Conservation (phyloP, 176 grass and related monocot genomes). For the Microstegium vimineum region DNA sequence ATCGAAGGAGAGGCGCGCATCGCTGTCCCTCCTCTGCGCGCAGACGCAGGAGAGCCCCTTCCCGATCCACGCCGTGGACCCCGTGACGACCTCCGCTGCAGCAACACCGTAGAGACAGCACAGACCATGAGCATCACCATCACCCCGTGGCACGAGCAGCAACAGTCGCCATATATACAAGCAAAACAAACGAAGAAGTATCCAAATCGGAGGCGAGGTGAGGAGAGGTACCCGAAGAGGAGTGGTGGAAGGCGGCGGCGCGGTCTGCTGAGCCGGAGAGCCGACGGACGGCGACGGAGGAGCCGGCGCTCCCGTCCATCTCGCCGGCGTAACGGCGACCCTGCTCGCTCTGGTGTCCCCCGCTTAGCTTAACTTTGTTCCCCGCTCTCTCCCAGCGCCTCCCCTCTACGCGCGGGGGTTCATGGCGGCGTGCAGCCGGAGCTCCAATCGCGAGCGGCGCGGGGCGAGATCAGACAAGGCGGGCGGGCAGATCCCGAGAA, state of each 20-base stretch:
- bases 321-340: background rate
- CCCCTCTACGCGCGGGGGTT: background rate
- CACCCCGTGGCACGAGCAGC: background rate
- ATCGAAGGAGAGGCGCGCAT: slow-evolving; percentile 82
- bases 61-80: slow-evolving; percentile 96
- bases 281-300: slow-evolving; percentile 59
- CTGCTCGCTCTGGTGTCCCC: background rate
- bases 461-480: slow-evolving; percentile 11
- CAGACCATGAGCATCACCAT: slow-evolving; percentile 26
- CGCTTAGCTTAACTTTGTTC: background rate
- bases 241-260: slow-evolving; percentile 54
- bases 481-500: slow-evolving; percentile 29
- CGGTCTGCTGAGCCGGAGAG: slow-evolving; percentile 43
- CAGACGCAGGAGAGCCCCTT: slow-evolving; percentile 96
- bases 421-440: slow-evolving; percentile 17
- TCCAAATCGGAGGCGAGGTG: background rate
- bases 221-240: slow-evolving; percentile 43
- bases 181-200: background rate
- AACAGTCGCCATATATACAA: background rate
- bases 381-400: too few species aligned
- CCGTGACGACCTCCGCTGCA: slow-evolving; percentile 78
- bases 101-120: background rate
- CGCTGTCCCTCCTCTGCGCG: slow-evolving; percentile 82
- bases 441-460: background rate
- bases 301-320: slow-evolving; percentile 59